Conservation (phyloP, 306 rosid genomes). For the Canavalia ensiformis region DNA sequence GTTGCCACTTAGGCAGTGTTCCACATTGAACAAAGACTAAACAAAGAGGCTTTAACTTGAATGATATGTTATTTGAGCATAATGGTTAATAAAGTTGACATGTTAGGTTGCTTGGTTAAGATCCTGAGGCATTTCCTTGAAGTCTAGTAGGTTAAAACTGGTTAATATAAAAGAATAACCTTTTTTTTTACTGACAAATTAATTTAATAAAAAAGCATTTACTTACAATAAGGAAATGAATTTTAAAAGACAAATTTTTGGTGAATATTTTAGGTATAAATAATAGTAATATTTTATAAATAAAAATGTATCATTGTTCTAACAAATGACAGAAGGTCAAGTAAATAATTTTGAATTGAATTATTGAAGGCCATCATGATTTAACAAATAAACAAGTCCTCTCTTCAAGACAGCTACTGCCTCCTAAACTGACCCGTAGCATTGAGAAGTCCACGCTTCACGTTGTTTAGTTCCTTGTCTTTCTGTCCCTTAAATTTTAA, state of each 20-base stretch:
- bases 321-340: not conserved
- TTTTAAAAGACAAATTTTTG: not conserved
- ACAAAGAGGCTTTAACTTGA: too few relatives aligned
- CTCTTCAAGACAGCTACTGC: not conserved
- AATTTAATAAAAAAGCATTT: not conserved
- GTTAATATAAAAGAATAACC: too few relatives aligned
- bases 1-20: too few relatives aligned
- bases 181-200: not conserved
- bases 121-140: too few relatives aligned
- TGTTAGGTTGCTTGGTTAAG: too few relatives aligned
- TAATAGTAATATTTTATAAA: too few relatives aligned
- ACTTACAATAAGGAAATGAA: not conserved
- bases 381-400: not conserved
- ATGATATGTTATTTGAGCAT: too few relatives aligned
- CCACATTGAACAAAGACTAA: too few relatives aligned
- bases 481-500: not conserved
- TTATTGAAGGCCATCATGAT: not conserved
- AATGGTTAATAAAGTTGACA: too few relatives aligned
- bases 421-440: not conserved
- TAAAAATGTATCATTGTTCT: too few relatives aligned
- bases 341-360: not conserved
- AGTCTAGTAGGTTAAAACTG: too few relatives aligned
- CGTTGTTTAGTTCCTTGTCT: not conserved
- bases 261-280: too few relatives aligned
- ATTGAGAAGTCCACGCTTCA: slow-evolving; percentile 7